Conservation (phyloP, 352 stramenopile species). For the Globisporangium abappressorium region DNA sequence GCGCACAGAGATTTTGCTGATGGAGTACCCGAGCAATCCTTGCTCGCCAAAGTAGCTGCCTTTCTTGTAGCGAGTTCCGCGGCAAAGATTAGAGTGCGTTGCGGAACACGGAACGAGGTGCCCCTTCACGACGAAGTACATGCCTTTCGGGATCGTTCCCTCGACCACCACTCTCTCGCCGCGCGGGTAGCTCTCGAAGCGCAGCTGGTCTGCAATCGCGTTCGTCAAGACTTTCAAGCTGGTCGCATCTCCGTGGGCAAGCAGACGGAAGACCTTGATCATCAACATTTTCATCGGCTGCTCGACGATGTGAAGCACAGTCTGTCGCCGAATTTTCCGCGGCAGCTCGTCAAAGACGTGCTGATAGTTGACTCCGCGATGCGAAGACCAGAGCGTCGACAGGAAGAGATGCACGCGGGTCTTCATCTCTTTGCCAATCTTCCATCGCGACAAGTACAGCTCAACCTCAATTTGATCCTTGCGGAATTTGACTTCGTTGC, state of each 20-base stretch:
- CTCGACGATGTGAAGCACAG: constrained; percentile 45
- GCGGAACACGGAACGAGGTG: constrained; percentile 24
- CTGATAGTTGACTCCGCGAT: constrained; percentile 52
- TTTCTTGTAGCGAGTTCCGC: constrained; percentile 3
- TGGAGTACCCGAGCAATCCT: constrained; percentile 52
- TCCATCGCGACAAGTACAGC: constrained; percentile 45
- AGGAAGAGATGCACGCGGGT: constrained; percentile 48
- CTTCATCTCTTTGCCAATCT: constrained; percentile 34
- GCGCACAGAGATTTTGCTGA: constrained; percentile 23
- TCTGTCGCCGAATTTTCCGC: constrained; percentile 37
- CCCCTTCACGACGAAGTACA: constrained; percentile 74
- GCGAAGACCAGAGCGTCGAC: constrained; percentile 53
- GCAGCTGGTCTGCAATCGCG: constrained; percentile 44
- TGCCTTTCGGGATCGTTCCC: constrained; percentile 57
- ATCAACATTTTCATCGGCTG: constrained; percentile 33
- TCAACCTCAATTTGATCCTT: constrained; percentile 63
- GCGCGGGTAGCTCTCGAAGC: constrained; percentile 62
- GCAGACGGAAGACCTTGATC: constrained; percentile 25
- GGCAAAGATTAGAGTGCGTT: not conserved
- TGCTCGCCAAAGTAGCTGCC: constrained; percentile 64
- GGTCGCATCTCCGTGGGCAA: constrained; percentile 19
- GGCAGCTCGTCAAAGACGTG: constrained; percentile 47
- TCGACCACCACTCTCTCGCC: constrained; percentile 62
- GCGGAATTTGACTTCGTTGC: constrained; percentile 60
- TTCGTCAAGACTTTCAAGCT: constrained; percentile 30